phyloP scores from a whole-genome alignment of 2,329 filamentous ascomycete genomes.

The Pseudopithomyces chartarum region DNA sequence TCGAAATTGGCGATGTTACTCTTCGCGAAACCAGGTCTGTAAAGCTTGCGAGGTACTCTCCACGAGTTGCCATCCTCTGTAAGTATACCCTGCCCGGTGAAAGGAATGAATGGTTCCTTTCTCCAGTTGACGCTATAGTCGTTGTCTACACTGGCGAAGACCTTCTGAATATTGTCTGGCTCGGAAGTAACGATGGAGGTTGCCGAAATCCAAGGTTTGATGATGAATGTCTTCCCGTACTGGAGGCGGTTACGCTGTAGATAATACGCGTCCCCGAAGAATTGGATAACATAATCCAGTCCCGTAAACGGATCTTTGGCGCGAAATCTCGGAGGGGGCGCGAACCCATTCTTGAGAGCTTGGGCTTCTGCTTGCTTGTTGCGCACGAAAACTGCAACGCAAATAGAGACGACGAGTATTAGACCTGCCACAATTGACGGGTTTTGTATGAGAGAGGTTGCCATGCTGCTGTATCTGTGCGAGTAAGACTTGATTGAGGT shows the following conservation, averaged over 20 bases:
- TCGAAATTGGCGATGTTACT: constrained; percentile 54
- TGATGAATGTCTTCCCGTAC: constrained; percentile 2
- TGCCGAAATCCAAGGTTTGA: neutral
- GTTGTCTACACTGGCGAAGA: neutral
- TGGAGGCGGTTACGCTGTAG: constrained; percentile 3
- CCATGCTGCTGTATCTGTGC: neutral
- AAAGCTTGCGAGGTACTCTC: constrained; percentile 40
- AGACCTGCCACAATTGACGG: neutral
- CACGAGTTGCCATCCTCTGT: constrained; percentile 45
- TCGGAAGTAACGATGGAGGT: neutral
- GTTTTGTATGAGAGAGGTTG: neutral
- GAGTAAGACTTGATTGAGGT: neutral
- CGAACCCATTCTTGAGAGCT: neutral
- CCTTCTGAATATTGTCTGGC: neutral
- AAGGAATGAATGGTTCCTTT: neutral
- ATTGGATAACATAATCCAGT: neutral
- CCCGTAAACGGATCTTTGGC: neutral
- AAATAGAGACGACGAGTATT: neutral
- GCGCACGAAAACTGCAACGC: neutral
- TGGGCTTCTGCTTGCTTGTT: neutral
- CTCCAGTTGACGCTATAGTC: neutral
- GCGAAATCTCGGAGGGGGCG: neutral
- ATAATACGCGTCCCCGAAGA: neutral
- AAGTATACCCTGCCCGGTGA: constrained; percentile 42
- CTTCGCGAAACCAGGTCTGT: constrained; percentile 57